Base-by-base conservation (phyloP, 768 basidiomycete species). In the Leccinum truebloodii region DNA sequence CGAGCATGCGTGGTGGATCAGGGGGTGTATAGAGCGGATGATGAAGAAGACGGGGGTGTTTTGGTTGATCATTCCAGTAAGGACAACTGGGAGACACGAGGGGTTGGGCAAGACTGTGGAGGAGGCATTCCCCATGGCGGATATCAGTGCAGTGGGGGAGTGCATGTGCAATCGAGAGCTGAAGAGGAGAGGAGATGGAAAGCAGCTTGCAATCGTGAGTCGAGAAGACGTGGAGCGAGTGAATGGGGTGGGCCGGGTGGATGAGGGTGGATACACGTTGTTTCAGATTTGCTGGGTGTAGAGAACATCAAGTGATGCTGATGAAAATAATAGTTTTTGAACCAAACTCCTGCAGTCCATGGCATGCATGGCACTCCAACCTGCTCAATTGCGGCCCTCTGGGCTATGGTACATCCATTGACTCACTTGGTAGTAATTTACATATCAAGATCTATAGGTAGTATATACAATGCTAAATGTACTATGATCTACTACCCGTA, bases 11-110 rank as follows among this genome's bases (percentile, higher is more conserved):
- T 59, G 70, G 10, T 90, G 86, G 87, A 88, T 94, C 67, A 81
- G 82, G 55, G 68, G 66, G 4, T 90, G 89, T 56, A 85, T 88
- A 22, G 79, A 80, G 66, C 73, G 67, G 37, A 75, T 85, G 49
- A 78, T 93, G 41, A 65, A 59, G 32, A 57, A 54, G 54, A 62
- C 65, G 32, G 85, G 86, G 1, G 77, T 84, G 3, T 90, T 93
- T 70, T 90, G 89, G 83, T 76, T 93, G 69, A 85, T 90, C 59
- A 82, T 91, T 35, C 85, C 90, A 0, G 66, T 88, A 51, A 81
- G 92, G n/a, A 78, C 79, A 39, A 86, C 82, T 12, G 84, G 84
- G 60, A 78, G 87, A 61, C 87, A 86, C 51, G 84, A 82, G 64
- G 85, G 82, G 44, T 78, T 87, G 77, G 77, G 75, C 44, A 68